phyloP scores from a whole-genome alignment of 2,329 filamentous ascomycete species.

The Kalaharituber pfeilii region DNA sequence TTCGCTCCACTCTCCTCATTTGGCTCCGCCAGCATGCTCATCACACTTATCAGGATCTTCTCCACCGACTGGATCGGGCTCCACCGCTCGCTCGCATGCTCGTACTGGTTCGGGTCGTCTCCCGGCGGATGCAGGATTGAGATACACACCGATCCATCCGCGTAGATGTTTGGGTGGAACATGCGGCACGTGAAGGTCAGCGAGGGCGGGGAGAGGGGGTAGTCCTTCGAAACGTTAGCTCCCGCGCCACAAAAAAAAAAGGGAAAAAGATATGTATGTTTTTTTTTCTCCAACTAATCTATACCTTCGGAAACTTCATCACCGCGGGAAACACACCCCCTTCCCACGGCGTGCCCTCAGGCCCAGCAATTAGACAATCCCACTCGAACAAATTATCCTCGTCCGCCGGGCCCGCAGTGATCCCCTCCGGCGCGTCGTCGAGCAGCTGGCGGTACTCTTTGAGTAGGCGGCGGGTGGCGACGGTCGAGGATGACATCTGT shows the following conservation, averaged over 20 bases:
- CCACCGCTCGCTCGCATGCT: constrained; percentile 89
- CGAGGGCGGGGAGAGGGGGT: constrained; percentile 84
- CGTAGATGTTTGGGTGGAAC: constrained; percentile 95
- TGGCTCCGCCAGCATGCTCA: constrained; percentile 95
- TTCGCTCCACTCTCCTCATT: constrained; percentile 96
- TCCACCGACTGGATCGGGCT: constrained; percentile 93
- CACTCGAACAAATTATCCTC: constrained; percentile 93
- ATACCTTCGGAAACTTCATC: constrained; percentile 64
- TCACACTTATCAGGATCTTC: constrained; percentile 90
- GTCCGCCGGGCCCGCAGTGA: constrained; percentile 78
- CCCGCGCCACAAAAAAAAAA: neutral
- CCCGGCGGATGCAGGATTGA: constrained; percentile 94
- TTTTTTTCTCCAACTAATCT: neutral
- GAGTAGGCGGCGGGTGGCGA: constrained; percentile 59
- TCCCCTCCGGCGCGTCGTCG: constrained; percentile 90
- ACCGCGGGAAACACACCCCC: constrained; percentile 90
- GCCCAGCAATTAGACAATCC: constrained; percentile 92
- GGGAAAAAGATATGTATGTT: neutral
- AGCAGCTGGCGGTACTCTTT: constrained; percentile 91
- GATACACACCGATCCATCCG: constrained; percentile 84
- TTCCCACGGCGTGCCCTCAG: constrained; percentile 89
- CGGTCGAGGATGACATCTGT: constrained; percentile 11
- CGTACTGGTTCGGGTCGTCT: constrained; percentile 96
- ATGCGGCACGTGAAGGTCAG: constrained; percentile 93
- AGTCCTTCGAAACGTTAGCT: constrained; percentile 38